Conservation (phyloP, 2,329 filamentous ascomycete genomes). For the Trichoderma sp. region DNA sequence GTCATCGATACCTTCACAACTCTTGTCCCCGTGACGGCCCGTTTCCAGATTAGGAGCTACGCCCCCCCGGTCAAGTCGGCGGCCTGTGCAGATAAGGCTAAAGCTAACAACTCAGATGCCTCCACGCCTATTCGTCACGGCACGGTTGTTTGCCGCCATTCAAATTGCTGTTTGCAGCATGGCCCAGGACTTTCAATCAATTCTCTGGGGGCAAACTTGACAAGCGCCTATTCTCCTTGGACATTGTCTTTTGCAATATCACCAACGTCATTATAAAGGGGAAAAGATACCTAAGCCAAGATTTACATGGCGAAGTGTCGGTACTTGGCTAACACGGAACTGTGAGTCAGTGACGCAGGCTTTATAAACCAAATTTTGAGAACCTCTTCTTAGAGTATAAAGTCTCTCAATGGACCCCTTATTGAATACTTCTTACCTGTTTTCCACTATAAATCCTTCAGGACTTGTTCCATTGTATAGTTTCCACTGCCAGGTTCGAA, state of each 20-base stretch:
- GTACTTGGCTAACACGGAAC: background rate
- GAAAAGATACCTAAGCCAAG: background rate
- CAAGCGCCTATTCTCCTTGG: background rate
- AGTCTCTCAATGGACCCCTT: background rate
- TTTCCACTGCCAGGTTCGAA: background rate
- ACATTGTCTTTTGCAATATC: background rate
- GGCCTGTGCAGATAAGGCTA: background rate
- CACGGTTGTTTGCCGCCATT: constrained; percentile 2
- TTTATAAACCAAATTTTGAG: background rate
- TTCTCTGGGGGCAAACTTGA: background rate
- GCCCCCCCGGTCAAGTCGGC: background rate
- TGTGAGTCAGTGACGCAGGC: background rate
- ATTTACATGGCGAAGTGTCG: background rate
- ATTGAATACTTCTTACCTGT: background rate
- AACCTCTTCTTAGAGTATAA: background rate
- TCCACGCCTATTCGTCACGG: background rate
- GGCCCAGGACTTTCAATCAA: background rate
- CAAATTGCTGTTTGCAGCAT: background rate
- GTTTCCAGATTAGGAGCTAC: constrained; percentile 14
- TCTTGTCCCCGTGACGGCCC: constrained; percentile 16
- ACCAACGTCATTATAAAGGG: background rate
- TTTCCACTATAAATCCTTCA: background rate
- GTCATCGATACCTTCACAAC: constrained; percentile 2
- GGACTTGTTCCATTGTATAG: background rate
- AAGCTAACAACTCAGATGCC: background rate